Conservation (phyloP, 306 rosid genomes). For the Vigna radiata region DNA sequence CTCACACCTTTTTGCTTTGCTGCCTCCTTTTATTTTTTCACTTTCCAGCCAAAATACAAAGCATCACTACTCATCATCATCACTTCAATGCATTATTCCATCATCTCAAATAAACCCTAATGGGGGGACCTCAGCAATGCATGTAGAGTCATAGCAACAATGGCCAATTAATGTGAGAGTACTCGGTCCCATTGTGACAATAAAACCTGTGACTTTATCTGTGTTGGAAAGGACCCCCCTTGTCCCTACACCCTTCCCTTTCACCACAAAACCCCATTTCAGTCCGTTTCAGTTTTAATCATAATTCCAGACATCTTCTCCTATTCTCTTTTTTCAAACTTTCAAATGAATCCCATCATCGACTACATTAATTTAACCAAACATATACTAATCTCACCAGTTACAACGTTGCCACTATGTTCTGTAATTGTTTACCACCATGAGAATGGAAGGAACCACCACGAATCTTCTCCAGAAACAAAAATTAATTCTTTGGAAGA, state of each 20-base stretch:
- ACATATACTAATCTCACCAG: not conserved
- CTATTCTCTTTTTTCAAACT: slow-evolving; percentile 4
- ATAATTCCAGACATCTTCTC: slow-evolving; percentile 35
- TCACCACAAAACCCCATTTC: slow-evolving; percentile 51
- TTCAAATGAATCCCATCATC: not conserved
- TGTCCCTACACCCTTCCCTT: slow-evolving; percentile 21
- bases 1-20: slow-evolving; percentile 8
- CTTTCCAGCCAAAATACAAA: not conserved
- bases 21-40: not conserved
- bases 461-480: too few relatives aligned
- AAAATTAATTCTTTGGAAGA: not conserved
- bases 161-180: slow-evolving; percentile 37
- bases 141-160: not conserved
- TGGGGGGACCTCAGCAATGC: slow-evolving; percentile 23
- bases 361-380: slow-evolving; percentile 3
- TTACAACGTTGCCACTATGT: not conserved
- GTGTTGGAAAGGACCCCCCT: slow-evolving; percentile 42
- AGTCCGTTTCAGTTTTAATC: slow-evolving; percentile 50
- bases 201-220: slow-evolving; percentile 54
- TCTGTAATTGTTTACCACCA: not conserved
- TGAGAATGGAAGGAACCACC: not conserved
- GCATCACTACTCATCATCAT: not conserved
- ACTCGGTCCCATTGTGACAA: slow-evolving; percentile 49
- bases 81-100: slow-evolving; percentile 4
- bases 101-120: not conserved